phyloP scores from a whole-genome alignment of 345 rosid genomes.

The Syzygium oleosum region DNA sequence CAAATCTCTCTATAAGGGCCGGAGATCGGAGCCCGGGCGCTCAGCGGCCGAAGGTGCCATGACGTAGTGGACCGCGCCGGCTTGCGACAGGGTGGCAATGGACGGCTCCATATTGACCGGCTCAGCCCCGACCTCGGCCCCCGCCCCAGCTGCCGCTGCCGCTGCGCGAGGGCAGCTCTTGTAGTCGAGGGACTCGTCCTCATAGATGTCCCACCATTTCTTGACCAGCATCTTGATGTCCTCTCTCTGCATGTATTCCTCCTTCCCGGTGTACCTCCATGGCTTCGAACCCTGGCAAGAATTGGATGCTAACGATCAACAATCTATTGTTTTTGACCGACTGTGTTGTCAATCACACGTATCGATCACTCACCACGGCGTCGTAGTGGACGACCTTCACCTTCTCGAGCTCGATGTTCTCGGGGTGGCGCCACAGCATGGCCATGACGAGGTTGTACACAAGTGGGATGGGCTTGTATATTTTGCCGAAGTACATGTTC shows the following conservation, averaged over 20 bases:
- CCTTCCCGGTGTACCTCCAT: conserved; percentile 85
- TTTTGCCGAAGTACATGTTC: conserved; percentile 65
- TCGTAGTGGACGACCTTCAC: conserved; percentile 80
- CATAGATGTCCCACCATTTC: conserved; percentile 80
- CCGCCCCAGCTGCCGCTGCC: neutral
- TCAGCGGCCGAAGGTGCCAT: conserved; percentile 83
- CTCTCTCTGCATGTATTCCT: conserved; percentile 66
- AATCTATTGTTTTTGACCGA: no score
- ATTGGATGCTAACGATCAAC: neutral
- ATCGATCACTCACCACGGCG: conserved; percentile 36
- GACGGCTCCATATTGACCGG: conserved; percentile 31
- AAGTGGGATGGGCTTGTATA: conserved; percentile 57
- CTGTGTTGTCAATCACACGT: neutral
- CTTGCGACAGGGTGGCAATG: conserved; percentile 49
- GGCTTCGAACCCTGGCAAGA: conserved; percentile 68
- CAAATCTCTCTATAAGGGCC: neutral
- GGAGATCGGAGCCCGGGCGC: neutral
- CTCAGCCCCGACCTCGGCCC: neutral
- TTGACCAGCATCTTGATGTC: conserved; percentile 62
- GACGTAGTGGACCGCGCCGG: conserved; percentile 33
- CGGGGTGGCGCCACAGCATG: neutral
- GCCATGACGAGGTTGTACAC: conserved; percentile 27
- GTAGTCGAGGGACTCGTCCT: conserved; percentile 55
- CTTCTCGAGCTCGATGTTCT: conserved; percentile 59
- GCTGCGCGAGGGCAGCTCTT: conserved; percentile 2